Conservation (phyloP, 345 rosid species). For the Iberis pinnata region DNA sequence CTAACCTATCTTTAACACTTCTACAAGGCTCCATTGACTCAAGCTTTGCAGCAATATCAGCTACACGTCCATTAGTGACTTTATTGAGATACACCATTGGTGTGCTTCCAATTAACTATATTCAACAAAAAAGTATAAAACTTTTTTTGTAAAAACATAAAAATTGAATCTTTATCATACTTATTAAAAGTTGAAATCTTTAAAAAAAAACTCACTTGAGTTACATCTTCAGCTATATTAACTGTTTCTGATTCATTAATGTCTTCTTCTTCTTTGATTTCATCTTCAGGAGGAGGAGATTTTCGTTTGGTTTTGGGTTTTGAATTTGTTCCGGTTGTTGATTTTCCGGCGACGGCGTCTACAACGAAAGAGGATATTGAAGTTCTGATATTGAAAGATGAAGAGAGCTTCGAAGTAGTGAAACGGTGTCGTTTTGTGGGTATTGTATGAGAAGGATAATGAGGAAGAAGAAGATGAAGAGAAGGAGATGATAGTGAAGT, state of each 20-base stretch:
- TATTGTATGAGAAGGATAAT: slow-evolving; percentile 2
- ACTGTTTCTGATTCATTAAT: slow-evolving; percentile 31
- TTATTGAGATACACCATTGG: slow-evolving; percentile 92
- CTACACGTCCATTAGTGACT: slow-evolving; percentile 65
- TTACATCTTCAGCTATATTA: slow-evolving; percentile 71
- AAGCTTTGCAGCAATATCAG: slow-evolving; percentile 88
- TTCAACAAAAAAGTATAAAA: not conserved
- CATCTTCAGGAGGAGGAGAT: slow-evolving; percentile 29
- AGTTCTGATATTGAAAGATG: slow-evolving; percentile 9
- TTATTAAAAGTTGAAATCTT: not conserved
- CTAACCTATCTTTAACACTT: slow-evolving; percentile 86
- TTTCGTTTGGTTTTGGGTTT: slow-evolving; percentile 24
- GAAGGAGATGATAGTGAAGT: slow-evolving; percentile 34
- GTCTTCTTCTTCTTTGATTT: slow-evolving; percentile 17
- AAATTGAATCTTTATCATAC: no score
- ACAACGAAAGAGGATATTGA: slow-evolving; percentile 4
- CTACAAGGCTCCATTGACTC: slow-evolving; percentile 96
- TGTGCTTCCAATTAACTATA: slow-evolving; percentile 80
- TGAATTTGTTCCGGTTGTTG: slow-evolving; percentile 17
- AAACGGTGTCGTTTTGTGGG: slow-evolving; percentile 25
- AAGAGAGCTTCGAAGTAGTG: slow-evolving; percentile 2
- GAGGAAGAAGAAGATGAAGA: slow-evolving; percentile 36
- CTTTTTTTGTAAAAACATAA: not conserved
- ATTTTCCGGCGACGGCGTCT: slow-evolving; percentile 28
- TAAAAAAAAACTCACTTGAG: slow-evolving; percentile 52